Conservation (phyloP, 129 eudicot species). For the Escallonia herrerae region DNA sequence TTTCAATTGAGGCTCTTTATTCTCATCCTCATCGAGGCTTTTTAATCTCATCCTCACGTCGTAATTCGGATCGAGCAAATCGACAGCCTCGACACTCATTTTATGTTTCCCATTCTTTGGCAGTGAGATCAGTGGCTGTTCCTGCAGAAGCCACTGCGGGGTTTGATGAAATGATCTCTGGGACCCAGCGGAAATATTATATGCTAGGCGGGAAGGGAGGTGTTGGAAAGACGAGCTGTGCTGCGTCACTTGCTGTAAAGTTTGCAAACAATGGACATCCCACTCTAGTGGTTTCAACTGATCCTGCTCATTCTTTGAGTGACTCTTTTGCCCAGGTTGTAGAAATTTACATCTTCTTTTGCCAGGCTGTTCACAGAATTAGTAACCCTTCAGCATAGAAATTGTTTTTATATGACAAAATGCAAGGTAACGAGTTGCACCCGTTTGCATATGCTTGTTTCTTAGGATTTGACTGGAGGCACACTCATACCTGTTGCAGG, state of each 20-base stretch:
- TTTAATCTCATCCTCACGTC: too few species aligned
- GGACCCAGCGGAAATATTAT: slow-evolving; percentile 83
- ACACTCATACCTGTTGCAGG: slow-evolving; percentile 84
- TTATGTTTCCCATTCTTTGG: slow-evolving; percentile 10
- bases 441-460: slow-evolving; percentile 9
- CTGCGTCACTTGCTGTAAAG: slow-evolving; percentile 96
- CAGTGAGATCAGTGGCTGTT: slow-evolving; percentile 75
- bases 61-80: too few species aligned
- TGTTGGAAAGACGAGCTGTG: slow-evolving; percentile 97
- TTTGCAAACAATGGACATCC: slow-evolving; percentile 97
- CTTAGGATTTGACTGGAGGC: slow-evolving; percentile 92
- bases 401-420: not conserved
- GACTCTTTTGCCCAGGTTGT: slow-evolving; percentile 94
- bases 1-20: too few species aligned
- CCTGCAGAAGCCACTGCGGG: slow-evolving; percentile 67
- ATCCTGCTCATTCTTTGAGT: slow-evolving; percentile 97
- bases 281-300: slow-evolving; percentile 96
- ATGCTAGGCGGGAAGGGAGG: slow-evolving; percentile 98
- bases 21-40: too few species aligned
- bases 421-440: slow-evolving; percentile 12
- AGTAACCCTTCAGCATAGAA: not conserved
- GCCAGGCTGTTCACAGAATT: not conserved
- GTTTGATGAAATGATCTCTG: slow-evolving; percentile 88
- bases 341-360: slow-evolving; percentile 4
- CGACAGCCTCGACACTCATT: not conserved